A percentile compares a stretch with the other conserved stretches of the same genome.
phyloP scores from a whole-genome alignment of 164 flowering plant genomes.

The Stephania japonica region DNA sequence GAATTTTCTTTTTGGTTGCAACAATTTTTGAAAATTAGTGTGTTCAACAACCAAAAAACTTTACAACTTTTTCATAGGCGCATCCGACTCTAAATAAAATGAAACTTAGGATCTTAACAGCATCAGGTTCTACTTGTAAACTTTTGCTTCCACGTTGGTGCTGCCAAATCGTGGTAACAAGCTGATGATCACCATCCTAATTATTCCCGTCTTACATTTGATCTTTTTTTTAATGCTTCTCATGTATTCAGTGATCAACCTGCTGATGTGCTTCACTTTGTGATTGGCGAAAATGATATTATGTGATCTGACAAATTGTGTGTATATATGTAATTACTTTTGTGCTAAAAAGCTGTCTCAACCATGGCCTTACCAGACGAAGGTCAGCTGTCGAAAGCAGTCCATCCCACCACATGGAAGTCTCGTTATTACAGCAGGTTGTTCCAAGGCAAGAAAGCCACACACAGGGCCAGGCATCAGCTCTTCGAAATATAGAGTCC shows the following conservation, averaged over 20 bases:
- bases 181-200: too few species aligned
- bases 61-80: neutral
- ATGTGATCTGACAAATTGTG: neutral
- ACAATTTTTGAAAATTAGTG: neutral
- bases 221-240: neutral
- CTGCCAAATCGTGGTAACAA: too few species aligned
- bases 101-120: neutral
- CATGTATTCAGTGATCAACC: neutral
- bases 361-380: slow-evolving; percentile 42
- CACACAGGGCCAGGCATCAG: slow-evolving; percentile 50
- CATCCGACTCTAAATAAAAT: neutral
- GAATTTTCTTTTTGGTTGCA: too few species aligned
- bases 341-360: slow-evolving; percentile 2
- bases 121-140: too few species aligned
- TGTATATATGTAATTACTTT: slow-evolving; percentile 8
- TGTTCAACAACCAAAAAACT: neutral
- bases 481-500: slow-evolving; percentile 87
- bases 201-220: too few species aligned
- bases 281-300: neutral
- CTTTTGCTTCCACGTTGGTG: too few species aligned
- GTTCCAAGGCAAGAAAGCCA: slow-evolving; percentile 65
- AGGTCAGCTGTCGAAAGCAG: slow-evolving; percentile 54
- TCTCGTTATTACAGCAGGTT: slow-evolving; percentile 77
- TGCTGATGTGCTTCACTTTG: too few species aligned
- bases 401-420: slow-evolving; percentile 64